Base-by-base conservation (phyloP, 129 eudicot species). In the Mikania micrantha region DNA sequence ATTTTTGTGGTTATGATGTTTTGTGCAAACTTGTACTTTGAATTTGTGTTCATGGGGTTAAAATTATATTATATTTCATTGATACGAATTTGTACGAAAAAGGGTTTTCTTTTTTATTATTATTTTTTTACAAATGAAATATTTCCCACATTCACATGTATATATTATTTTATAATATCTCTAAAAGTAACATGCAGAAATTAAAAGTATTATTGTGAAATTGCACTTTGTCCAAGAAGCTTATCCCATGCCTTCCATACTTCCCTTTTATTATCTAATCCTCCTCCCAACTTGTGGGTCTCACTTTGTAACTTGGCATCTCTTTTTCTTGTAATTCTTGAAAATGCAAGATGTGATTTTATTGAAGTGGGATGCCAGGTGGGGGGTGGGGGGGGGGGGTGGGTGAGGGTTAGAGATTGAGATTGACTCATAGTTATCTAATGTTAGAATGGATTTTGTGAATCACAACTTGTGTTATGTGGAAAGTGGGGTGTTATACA, bases 141-240 rank as follows among this genome's bases (percentile, higher is more conserved):
- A n/a, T 28, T 47, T 60, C 22, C 27, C 38, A 40, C 72, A 62
- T 47, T 64, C 77, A 65, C 75, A 67, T 77, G 72, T 31, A 45
- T 17, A 70, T 44, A 48, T 52, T 78, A 73, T 73, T 78, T 60
- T 73, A 78, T 49, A 62, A 78, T 78, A 78, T 78, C 82, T 57
- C n/a, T 45, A 11, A 15, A 66, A 78, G 82, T 78, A 78, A 79
- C 82, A 78, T 78, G 78, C 74, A 72, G 74, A 69, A 78, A 78
- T 66, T 49, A 66, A 72, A 73, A 78, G 74, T 72, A 31, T 59
- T 31, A 56, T 72, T 64, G 74, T 75, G 78, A 48, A 36, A 72
- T 66, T 72, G 78, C 82, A 78, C 82, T 66, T 72, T 66, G 56
- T 67, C 82, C 82, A 78, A 78, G 82, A 78, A 78, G 78, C 66